These are phyloP conservation scores for Silene latifolia DNA, from an alignment of 148 eudicot species.

Conservation along the genomic window DNA sequence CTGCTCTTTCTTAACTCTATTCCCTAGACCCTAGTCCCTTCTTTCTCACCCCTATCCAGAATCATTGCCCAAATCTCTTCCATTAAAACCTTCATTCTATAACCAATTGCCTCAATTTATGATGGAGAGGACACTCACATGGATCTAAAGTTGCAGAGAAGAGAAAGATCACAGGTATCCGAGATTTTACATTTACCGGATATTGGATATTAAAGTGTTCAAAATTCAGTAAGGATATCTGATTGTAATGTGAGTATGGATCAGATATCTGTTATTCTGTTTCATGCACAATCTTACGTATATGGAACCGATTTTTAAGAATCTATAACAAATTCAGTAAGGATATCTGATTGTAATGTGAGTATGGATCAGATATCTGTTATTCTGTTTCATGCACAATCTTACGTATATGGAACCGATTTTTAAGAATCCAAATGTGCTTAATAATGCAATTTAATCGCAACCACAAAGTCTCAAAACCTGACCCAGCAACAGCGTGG, in stretches of 20 bases:
- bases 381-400: not conserved
- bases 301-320: not conserved
- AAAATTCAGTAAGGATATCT: not conserved
- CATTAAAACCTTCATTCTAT: not conserved
- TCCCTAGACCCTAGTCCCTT: not conserved
- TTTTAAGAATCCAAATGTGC: not conserved
- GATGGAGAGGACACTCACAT: not conserved
- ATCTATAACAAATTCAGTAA: not conserved
- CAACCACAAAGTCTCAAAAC: too few species aligned
- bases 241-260: not conserved
- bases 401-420: not conserved
- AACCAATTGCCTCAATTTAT: not conserved
- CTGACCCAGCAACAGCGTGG: too few species aligned
- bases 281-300: not conserved
- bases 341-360: not conserved
- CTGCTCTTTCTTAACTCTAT: not conserved
- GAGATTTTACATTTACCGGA: not conserved
- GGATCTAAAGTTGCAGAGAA: not conserved
- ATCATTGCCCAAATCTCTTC: not conserved
- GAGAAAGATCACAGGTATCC: not conserved
- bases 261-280: not conserved
- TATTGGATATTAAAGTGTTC: not conserved
- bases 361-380: not conserved
- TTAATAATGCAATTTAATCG: too few species aligned
- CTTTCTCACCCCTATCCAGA: not conserved